These are phyloP conservation scores for Drechslerella stenobrocha DNA, from an alignment of 2,329 filamentous ascomycete species.

Conservation along the genomic window DNA sequence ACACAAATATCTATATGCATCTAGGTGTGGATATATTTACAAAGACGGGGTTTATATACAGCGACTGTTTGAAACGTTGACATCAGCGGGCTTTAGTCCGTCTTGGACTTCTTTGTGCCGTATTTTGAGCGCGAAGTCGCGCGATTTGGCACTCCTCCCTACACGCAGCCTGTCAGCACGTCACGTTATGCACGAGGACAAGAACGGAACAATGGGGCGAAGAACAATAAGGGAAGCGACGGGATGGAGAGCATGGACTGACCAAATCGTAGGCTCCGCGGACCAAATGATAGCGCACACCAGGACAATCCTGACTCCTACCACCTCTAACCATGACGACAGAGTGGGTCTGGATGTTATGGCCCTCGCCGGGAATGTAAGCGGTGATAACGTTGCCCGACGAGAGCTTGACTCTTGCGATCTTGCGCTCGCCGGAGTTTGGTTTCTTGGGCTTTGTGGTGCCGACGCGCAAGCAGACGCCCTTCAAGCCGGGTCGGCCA, in stretches of 20 bases:
- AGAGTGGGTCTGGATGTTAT: slow-evolving; percentile 98
- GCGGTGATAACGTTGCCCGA: slow-evolving; percentile 84
- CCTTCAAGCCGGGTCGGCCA: slow-evolving; percentile 81
- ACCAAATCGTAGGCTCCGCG: slow-evolving; percentile 91
- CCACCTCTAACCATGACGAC: slow-evolving; percentile 95
- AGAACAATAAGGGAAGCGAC: not conserved
- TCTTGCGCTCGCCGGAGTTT: slow-evolving; percentile 96
- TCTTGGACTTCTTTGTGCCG: slow-evolving; percentile 98
- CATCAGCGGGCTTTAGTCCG: slow-evolving; percentile 56
- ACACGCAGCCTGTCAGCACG: slow-evolving; percentile 30
- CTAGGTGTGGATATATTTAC: too few relatives aligned
- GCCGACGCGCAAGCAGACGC: slow-evolving; percentile 91
- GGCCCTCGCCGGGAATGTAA: slow-evolving; percentile 95
- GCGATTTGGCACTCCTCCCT: slow-evolving; percentile 89
- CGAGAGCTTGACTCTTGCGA: slow-evolving; percentile 84
- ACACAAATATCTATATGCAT: not conserved
- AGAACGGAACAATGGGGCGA: not conserved
- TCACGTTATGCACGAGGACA: not conserved
- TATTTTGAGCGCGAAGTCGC: slow-evolving; percentile 90
- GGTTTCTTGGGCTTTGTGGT: slow-evolving; percentile 97
- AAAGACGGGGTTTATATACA: too few relatives aligned
- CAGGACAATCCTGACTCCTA: slow-evolving; percentile 92
- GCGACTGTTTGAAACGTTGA: too few relatives aligned
- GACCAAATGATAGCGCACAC: slow-evolving; percentile 94
- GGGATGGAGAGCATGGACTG: slow-evolving; percentile 56